Percentiles rank a stretch among this genome's conserved stretches.
Evolutionary conservation across 345 rosid genomes (phyloP).

Genomic region (Anastatica hierochuntica): DNA sequence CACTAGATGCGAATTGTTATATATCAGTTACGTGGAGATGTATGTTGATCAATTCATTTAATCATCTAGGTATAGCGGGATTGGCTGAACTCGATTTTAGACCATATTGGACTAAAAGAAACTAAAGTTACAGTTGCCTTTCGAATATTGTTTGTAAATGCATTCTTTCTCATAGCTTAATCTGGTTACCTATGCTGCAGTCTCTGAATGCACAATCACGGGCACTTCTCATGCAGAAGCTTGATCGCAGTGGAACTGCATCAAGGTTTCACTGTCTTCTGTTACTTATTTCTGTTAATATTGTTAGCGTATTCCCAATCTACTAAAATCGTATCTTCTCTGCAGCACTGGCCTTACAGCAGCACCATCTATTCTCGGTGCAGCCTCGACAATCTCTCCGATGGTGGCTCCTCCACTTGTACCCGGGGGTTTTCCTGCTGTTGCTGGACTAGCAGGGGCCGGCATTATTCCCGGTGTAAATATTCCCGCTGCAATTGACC

Average conservation of each 20-base stretch:
- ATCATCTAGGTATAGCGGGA: background rate
- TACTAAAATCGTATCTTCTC: conserved; percentile 26
- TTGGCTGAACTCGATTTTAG: background rate
- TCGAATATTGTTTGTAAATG: background rate
- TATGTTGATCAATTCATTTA: background rate
- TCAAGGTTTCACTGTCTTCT: conserved; percentile 44
- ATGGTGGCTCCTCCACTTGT: conserved; percentile 43
- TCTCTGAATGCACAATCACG: conserved; percentile 84
- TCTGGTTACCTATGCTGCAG: conserved; percentile 35
- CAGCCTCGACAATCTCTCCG: conserved; percentile 35
- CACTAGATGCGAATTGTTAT: background rate
- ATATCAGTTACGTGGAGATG: background rate
- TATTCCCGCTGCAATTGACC: conserved; percentile 43
- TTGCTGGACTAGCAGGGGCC: conserved; percentile 44
- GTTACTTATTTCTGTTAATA: background rate
- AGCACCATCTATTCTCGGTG: conserved; percentile 38
- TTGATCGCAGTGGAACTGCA: conserved; percentile 79
- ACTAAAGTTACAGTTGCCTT: background rate
- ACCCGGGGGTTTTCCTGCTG: conserved; percentile 37
- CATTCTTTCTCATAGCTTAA: background rate
- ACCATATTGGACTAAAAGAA: background rate
- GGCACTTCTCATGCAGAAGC: conserved; percentile 81
- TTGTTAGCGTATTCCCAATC: background rate
- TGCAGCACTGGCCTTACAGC: conserved; percentile 37
- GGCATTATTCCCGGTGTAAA: conserved; percentile 36